Percentiles rank a stretch among this genome's conserved stretches.
These are phyloP conservation scores for Nothopassalora personata DNA, from an alignment of 2,329 filamentous ascomycete genomes.

Conservation along the genomic window DNA sequence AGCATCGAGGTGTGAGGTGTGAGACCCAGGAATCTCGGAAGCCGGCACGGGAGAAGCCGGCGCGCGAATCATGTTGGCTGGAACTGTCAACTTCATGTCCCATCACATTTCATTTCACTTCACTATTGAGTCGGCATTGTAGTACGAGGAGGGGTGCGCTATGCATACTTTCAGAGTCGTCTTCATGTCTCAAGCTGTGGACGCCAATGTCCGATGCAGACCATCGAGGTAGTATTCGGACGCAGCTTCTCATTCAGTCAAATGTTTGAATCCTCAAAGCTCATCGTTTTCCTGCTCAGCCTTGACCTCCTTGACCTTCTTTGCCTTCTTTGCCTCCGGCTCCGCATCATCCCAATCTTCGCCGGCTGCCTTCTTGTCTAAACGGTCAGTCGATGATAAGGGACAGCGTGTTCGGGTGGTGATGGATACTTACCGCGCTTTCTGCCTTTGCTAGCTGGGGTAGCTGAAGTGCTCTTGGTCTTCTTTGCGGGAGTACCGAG, in stretches of 20 bases:
- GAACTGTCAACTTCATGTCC: neutral
- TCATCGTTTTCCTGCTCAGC: neutral
- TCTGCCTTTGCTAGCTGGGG: neutral
- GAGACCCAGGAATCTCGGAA: neutral
- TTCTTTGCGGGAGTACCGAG: neutral
- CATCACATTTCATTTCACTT: neutral
- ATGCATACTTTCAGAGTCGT: neutral
- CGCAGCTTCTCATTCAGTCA: neutral
- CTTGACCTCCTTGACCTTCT: neutral
- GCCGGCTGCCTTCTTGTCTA: neutral
- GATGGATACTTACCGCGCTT: constrained; percentile 2
- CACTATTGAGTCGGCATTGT: neutral
- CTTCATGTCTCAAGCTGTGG: neutral
- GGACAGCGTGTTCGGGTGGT: neutral
- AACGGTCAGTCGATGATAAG: neutral
- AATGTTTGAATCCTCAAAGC: neutral
- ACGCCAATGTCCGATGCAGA: neutral
- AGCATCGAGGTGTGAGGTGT: neutral
- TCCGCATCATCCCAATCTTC: neutral
- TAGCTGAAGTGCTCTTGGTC: neutral
- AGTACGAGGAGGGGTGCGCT: neutral
- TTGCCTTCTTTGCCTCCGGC: neutral
- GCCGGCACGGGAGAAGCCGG: constrained; percentile 1
- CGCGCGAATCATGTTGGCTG: neutral
- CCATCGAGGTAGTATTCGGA: neutral